A percentile compares a stretch with the other conserved stretches of the same genome.
Evolutionary conservation across 108 stramenopile species (phyloP).

Genomic region (Cyclostephanos tholiformis): DNA sequence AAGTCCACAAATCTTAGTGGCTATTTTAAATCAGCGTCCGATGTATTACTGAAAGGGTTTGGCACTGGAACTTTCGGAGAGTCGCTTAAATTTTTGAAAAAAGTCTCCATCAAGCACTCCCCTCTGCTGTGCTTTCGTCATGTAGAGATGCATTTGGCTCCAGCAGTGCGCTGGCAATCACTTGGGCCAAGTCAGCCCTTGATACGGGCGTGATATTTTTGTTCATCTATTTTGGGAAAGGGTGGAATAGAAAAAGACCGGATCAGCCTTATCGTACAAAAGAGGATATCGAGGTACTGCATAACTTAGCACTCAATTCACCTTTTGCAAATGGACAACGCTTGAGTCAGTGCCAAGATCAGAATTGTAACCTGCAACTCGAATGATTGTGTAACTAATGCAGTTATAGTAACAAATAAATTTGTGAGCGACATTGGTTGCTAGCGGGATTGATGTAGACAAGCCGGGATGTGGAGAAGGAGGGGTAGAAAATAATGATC

Average conservation of each 20-base stretch:
- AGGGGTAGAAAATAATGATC: not conserved
- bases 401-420: conserved; percentile 1
- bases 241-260: not conserved
- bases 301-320: not conserved
- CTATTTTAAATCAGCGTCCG: not conserved
- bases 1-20: no score
- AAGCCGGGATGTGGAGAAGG: no score
- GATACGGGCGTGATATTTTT: conserved; percentile 62
- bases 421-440: no score
- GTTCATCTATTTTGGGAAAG: conserved; percentile 36
- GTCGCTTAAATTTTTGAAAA: conserved; percentile 60
- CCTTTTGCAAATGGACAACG: conserved; percentile 62
- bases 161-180: conserved; percentile 73
- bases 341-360: conserved; percentile 60
- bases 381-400: conserved; percentile 62
- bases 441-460: no score
- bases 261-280: not conserved
- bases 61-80: conserved; percentile 1
- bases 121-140: conserved; percentile 59
- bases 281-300: not conserved
- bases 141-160: conserved; percentile 84
- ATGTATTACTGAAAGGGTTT: conserved; percentile 31
- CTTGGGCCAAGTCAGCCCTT: conserved; percentile 81
- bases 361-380: conserved; percentile 77
- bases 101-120: conserved; percentile 63